phyloP scores from a whole-genome alignment of 1,284 basidiomycete species.

The Nidula niveotomentosa region DNA sequence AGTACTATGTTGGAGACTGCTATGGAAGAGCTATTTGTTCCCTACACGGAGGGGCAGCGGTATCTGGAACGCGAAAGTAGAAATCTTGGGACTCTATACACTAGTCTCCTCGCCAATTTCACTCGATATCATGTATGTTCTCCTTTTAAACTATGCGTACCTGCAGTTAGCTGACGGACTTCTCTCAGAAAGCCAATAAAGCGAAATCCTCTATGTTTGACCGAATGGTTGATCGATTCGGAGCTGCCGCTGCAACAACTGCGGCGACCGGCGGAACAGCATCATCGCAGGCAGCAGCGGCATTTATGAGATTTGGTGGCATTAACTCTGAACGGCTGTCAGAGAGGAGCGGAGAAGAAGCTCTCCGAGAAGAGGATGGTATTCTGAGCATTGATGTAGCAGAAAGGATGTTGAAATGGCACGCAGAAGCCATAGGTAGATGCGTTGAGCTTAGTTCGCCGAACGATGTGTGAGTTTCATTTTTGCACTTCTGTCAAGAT shows the following conservation, averaged over 20 bases:
- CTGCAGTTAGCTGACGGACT: slow-evolving; percentile 5
- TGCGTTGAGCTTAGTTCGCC: slow-evolving; percentile 84
- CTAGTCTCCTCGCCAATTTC: slow-evolving; percentile 74
- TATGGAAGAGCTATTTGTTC: slow-evolving; percentile 95
- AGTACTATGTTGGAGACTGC: slow-evolving; percentile 90
- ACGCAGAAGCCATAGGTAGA: slow-evolving; percentile 91
- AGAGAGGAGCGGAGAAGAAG: slow-evolving; percentile 70
- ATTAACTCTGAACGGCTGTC: slow-evolving; percentile 54
- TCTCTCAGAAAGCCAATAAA: slow-evolving; percentile 68
- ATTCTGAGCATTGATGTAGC: slow-evolving; percentile 73
- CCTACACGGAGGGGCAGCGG: slow-evolving; percentile 89
- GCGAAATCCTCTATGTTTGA: slow-evolving; percentile 89
- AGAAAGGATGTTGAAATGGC: slow-evolving; percentile 93
- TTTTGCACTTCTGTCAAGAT: background rate
- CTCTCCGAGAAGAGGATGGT: slow-evolving; percentile 80
- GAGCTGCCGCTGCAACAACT: slow-evolving; percentile 67
- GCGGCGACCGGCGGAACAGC: slow-evolving; percentile 61
- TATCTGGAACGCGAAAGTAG: slow-evolving; percentile 94
- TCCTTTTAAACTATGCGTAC: slow-evolving; percentile 4
- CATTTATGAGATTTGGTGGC: slow-evolving; percentile 81
- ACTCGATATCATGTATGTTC: slow-evolving; percentile 85
- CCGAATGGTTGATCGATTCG: slow-evolving; percentile 90
- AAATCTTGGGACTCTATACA: slow-evolving; percentile 84
- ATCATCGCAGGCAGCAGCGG: slow-evolving; percentile 78
- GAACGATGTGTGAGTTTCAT: slow-evolving; percentile 75